Base-by-base conservation (phyloP, 495 filamentous ascomycete genomes). In the Penicillium daleae region DNA sequence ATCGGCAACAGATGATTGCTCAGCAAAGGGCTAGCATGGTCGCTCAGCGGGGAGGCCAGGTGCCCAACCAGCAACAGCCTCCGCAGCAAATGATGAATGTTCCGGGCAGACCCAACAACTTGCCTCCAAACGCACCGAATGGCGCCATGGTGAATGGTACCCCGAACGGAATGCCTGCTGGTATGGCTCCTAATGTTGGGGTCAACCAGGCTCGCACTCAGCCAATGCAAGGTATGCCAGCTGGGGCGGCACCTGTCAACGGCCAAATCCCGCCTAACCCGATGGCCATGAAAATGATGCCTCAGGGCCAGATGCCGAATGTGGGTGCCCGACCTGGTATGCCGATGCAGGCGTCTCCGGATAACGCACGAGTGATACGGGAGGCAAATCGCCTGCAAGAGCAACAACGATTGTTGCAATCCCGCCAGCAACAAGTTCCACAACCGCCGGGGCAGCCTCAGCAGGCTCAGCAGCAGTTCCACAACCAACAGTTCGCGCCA, bases 291-390 rank as follows among this genome's bases (percentile, higher is more conserved):
- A 87, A 89, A 66, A 85, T 86, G 67, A 81, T 93, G 62, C 87
- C 89, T 49, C 90, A 88, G 65, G 79, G 88, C 44, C 87, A 87
- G 33, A 91, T 96, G 80, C 87, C 82, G 50, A 72, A 80, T 77
- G 70, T 81, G 73, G 57, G 81, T 83, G 66, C 85, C 79, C 71
- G 87, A 77, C 66, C 86, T 82, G 74, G 87, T 15, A 78, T 90
- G 66, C 82, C 86, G 6, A 80, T 82, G 49, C 81, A 81, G 59
- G 74, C 81, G 48, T 78, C 82, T 31, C 80, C 85, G 5, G 85
- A 85, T 33, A 79, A 81, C 62, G 70, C 80, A 15, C 80, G 81
- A 1, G 75, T 86, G 27, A 76, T 81, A 33, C 80, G 83, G 40
- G 89, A 92, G 75, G 87, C 84, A 12, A 87, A 82, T 59, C 84